Evolutionary conservation across 495 filamentous ascomycete genomes (phyloP), one percentile per base, ranked within the genome.

Genomic region (Neurospora discreta): DNA sequence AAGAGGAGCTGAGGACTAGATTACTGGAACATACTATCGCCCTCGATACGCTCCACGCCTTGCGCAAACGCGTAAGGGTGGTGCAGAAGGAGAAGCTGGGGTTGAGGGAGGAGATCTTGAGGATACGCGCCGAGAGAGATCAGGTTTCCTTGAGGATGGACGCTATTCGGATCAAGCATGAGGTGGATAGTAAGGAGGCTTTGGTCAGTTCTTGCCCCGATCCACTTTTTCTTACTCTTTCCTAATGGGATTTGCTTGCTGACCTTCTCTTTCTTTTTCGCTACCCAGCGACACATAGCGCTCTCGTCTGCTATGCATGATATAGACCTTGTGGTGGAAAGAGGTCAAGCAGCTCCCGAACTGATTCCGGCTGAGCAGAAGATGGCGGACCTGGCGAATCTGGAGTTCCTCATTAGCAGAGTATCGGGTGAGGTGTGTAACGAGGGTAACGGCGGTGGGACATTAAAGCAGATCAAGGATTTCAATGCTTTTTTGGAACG

Each of bases 141-240:
- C 83, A 87, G 73, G 83, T 93, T 38, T 88, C 89, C 13, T 75
- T 93, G 72, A 85, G 85, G 68, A 91, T 90, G 85, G 92, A 94
- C 74, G 87, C 88, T 13, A 84, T 93, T 39, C 83, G 90, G 33
- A 86, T 85, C 58, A 85, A 84, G 74, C 89, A 91, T 69, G 84
- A 87, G 74, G 81, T 78, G 0, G 82, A 86, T 15, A 84, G 79
- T 36, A 82, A 80, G 73, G 81, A 82, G 71, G 80, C 83, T 67
- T 72, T 85, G 75, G 85, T 86, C 75, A 71, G 82, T 23, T 20
- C 69, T 68, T 42, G 16, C 40, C 40, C 40, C 10, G 16, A 42
- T 18, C 40, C 40, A 42, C 16, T 42, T 41, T 41, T 15, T 7
- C 16, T 7, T 6, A 16, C 15, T 7, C 15, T 18, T 42, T 16